Conservation (phyloP, 768 basidiomycete species). For the Panaeolus cyanescens region DNA sequence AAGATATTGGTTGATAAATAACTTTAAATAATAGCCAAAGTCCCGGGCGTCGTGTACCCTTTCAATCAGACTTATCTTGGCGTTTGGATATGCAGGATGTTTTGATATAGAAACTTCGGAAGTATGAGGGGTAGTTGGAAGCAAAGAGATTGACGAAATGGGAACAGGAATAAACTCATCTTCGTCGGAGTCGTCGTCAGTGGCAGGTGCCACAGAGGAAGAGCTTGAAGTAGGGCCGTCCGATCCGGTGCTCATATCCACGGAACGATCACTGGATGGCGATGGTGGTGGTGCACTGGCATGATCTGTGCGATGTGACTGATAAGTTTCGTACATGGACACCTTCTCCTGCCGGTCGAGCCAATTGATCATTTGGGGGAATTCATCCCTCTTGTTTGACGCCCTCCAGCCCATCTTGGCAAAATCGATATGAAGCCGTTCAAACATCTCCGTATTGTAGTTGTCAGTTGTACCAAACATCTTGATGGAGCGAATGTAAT, state of each 20-base stretch:
- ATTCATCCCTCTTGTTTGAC: conserved; percentile 20
- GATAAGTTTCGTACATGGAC: conserved; percentile 19
- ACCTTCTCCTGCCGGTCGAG: conserved; percentile 31
- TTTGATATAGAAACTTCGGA: conserved; percentile 11
- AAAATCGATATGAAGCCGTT: conserved; percentile 36
- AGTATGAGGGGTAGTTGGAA: too few relatives aligned
- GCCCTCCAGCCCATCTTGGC: conserved; percentile 28
- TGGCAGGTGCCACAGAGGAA: too few relatives aligned
- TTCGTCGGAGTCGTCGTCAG: too few relatives aligned
- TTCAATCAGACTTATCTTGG: conserved; percentile 9
- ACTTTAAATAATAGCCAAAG: conserved; percentile 24
- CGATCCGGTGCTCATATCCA: too few relatives aligned
- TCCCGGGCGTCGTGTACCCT: conserved; percentile 10
- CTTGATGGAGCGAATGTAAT: conserved; percentile 24
- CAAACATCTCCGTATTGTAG: conserved; percentile 29
- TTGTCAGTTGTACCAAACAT: conserved; percentile 17
- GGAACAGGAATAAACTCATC: too few relatives aligned
- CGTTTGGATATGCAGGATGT: conserved; percentile 11
- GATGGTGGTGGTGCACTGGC: conserved; percentile 29
- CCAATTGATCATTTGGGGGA: conserved; percentile 34
- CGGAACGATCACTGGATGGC: conserved; percentile 30
- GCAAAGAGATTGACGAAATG: too few relatives aligned
- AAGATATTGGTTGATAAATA: conserved; percentile 25
- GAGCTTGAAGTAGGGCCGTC: too few relatives aligned
- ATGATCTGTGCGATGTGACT: conserved; percentile 10